These are phyloP conservation scores for Silene vulgaris DNA, from an alignment of 179 eudicot genomes.

Conservation along the genomic window DNA sequence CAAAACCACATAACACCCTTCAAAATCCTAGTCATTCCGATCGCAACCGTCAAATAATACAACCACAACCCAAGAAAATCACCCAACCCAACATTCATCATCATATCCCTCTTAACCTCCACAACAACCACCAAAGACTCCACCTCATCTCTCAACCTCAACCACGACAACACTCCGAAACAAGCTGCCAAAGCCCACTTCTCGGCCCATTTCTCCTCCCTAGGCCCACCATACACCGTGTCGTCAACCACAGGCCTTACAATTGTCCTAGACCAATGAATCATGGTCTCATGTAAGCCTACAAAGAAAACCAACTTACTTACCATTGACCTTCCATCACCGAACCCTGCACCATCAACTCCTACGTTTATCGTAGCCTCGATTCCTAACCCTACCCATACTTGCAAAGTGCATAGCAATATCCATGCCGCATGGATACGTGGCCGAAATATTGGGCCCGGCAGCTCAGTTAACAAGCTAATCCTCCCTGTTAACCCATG, in stretches of 20 bases:
- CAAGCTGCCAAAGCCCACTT: constrained; percentile 48
- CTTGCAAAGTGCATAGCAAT: constrained; percentile 50
- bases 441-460: constrained; percentile 30
- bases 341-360: constrained; percentile 42
- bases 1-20: constrained; percentile 45
- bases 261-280: constrained; percentile 53
- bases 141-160: constrained; percentile 65
- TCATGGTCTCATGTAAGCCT: constrained; percentile 78
- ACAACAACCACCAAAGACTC: constrained; percentile 63
- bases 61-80: constrained; percentile 73
- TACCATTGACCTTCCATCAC: constrained; percentile 38
- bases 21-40: constrained; percentile 57
- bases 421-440: constrained; percentile 55
- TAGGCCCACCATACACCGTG: constrained; percentile 41
- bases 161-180: constrained; percentile 64
- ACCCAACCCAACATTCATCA: constrained; percentile 40
- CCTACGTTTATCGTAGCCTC: constrained; percentile 57
- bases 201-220: constrained; percentile 50
- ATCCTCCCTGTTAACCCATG: constrained; percentile 39
- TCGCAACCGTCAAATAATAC: constrained; percentile 55
- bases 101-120: constrained; percentile 48
- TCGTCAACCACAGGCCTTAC: constrained; percentile 76
- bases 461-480: constrained; percentile 23
- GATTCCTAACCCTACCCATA: constrained; percentile 61
- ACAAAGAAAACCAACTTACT: constrained; percentile 51